Evolutionary conservation across 2,329 filamentous ascomycete species (phyloP), one percentile per base, ranked within the genome.

Genomic region (Phaeosphaeriaceae sp.): DNA sequence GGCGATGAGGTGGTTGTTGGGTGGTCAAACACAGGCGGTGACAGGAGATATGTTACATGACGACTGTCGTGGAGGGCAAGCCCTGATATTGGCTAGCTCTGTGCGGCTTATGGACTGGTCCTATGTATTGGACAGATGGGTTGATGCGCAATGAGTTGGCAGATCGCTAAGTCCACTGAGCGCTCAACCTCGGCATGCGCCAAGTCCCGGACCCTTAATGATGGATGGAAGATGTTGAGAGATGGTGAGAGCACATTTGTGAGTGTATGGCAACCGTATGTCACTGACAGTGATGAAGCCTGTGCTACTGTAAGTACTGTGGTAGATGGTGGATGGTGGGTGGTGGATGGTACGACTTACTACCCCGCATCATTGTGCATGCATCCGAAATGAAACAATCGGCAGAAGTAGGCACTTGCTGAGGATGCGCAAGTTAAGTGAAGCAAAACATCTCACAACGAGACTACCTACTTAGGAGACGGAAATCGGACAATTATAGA

Each of bases 111-210:
- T 67, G 63, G 61, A 52, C 50, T 54, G 57, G 54, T 52, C 41
- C 34, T 55, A 51, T 53, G 58, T 56, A 66, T 68, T 64, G 63
- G 63, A 56, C 58, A 57, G 63, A 54, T 60, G 52, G 45, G 49
- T 51, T 41, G 58, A 64, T 71, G 69, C 69, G 67, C 59, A 61
- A 64, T 72, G 68, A 68, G 70, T 60, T 72, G 70, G 70, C 70
- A 72, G 39, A 38, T 62, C 56, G 61, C 64, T 70, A 66, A 51
- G 47, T 44, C 46, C 58, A 64, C 63, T 63, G 60, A 50, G 45
- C 36, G 39, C 46, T 46, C 54, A 48, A 52, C 54, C 48, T 58
- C 46, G 50, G 49, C 17, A 39, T 50, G 39, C 43, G 54, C 57
- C 54, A 52, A 56, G 51, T 7, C 42, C 23, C 23, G 26, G 36